Evolutionary conservation across 2,329 filamentous ascomycete genomes (phyloP).

Genomic region (Xylaria sp.): DNA sequence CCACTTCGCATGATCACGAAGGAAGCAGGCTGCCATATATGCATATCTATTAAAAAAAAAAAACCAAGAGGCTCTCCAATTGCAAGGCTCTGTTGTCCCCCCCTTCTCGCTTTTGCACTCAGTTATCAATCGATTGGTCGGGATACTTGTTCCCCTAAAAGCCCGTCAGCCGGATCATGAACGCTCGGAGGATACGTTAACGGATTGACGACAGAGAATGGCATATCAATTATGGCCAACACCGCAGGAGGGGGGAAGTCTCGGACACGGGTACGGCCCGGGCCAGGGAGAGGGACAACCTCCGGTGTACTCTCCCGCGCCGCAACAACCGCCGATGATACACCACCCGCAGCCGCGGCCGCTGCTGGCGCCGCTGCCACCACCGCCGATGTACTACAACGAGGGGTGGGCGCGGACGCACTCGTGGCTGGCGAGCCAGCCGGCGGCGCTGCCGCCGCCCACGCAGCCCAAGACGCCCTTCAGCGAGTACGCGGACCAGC

Average conservation of each 20-base stretch:
- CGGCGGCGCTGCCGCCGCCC: constrained; percentile 17
- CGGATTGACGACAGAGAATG: constrained; percentile 14
- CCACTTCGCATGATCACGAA: not conserved
- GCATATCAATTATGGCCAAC: constrained; percentile 26
- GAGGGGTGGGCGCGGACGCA: constrained; percentile 22
- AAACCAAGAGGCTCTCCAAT: not conserved
- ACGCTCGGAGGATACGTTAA: constrained; percentile 6
- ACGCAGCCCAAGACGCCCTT: constrained; percentile 21
- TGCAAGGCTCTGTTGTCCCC: not conserved
- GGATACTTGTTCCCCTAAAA: not conserved
- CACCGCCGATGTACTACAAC: constrained; percentile 5
- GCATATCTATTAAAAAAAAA: not conserved
- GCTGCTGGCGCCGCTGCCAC: not conserved
- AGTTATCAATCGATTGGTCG: constrained; percentile 3
- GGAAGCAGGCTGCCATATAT: not conserved
- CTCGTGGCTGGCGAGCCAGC: constrained; percentile 25
- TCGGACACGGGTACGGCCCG: constrained; percentile 1
- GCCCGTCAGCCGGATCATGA: constrained; percentile 10
- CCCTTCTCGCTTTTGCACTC: constrained; percentile 17
- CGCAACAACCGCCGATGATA: constrained; percentile 8
- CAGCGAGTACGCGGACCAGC: constrained; percentile 23
- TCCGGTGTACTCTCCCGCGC: constrained; percentile 2
- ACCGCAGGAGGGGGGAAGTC: constrained; percentile 9
- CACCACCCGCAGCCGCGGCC: constrained; percentile 10
- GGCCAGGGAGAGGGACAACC: constrained; percentile 4